Percentiles rank a stretch among this genome's conserved stretches.
phyloP scores from a whole-genome alignment of 257 asterid species.

The Marsdenia floribunda region DNA sequence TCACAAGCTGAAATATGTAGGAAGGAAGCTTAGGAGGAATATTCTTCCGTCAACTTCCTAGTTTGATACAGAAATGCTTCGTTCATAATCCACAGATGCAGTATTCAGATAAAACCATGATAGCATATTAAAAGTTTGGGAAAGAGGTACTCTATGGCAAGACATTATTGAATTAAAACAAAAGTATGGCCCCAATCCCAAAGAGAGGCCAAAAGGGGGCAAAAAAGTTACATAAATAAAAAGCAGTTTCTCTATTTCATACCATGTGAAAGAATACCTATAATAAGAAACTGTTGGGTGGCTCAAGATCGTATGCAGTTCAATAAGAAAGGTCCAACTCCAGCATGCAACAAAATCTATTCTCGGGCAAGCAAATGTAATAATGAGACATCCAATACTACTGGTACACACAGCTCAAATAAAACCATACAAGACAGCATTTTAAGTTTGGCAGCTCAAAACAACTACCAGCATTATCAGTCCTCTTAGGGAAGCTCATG shows the following conservation, averaged over 20 bases:
- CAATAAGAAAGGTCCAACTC: neutral
- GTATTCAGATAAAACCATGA: neutral
- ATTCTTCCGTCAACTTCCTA: neutral
- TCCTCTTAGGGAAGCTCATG: neutral
- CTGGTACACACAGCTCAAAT: neutral
- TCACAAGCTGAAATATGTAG: neutral
- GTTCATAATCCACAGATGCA: neutral
- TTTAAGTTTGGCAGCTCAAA: neutral
- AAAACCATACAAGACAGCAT: neutral
- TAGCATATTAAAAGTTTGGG: neutral
- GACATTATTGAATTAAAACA: neutral
- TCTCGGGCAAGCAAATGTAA: neutral
- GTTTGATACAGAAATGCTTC: neutral
- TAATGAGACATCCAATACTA: neutral
- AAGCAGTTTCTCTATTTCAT: neutral
- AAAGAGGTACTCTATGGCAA: neutral
- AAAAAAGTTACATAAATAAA: neutral
- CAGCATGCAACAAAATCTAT: neutral
- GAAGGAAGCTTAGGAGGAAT: neutral
- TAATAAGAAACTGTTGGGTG: neutral
- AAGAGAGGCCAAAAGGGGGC: neutral
- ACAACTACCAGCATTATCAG: neutral
- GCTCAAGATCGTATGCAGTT: conserved; percentile 1
- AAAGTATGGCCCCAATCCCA: neutral
- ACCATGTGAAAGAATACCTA: neutral